Evolutionary conservation across 139 green algal genomes (phyloP), one percentile per base, ranked within the genome.

Genomic region (Nannochloris sp.): DNA sequence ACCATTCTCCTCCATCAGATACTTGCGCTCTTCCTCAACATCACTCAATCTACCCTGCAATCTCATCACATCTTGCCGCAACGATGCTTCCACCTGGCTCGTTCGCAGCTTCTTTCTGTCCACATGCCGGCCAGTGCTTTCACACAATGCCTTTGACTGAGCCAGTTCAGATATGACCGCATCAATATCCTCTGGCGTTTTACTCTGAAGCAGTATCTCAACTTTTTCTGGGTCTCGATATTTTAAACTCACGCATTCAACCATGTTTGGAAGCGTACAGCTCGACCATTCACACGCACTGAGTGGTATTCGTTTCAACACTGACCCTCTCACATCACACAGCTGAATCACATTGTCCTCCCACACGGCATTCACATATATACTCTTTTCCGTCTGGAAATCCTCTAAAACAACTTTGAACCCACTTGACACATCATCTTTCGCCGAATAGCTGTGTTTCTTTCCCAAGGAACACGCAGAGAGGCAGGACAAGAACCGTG

Each of bases 161-260:
- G 34, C 8, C 34, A 40, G 34, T 40, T 40, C 34, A 40, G 0
- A 40, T 40, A 40, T 40, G 34, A 40, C 34, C 34, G 34, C 34
- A 3, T 40, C 2, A 40, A 40, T 11, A 40, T 40, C 34, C 34
- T 1, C 34, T 40, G 34, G 8, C 34, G 34, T 40, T 40, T 9
- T 40, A 40, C 34, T 40, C 34, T 40, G 34, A 10, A 75, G 61
- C 36, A 75, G 10, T 9, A 75, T 44, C 43, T 75, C 68, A 2
- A 44, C 34, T 1, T 25, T 16, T 19, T 31, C 18, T n/a, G 19
- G 11, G 1, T 21, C 23, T 19, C 48, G 15, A 0, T 71, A 49
- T 19, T 48, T 50, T 31, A 75, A 44, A 15, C 16, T 54, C 18
- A 75, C 19, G 11, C 29, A 62, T 23, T 75, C 40, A 4, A 49